Evolutionary conservation across 805 yeast species (phyloP), one percentile per base, ranked within the genome.

Genomic region (Candida pini): DNA sequence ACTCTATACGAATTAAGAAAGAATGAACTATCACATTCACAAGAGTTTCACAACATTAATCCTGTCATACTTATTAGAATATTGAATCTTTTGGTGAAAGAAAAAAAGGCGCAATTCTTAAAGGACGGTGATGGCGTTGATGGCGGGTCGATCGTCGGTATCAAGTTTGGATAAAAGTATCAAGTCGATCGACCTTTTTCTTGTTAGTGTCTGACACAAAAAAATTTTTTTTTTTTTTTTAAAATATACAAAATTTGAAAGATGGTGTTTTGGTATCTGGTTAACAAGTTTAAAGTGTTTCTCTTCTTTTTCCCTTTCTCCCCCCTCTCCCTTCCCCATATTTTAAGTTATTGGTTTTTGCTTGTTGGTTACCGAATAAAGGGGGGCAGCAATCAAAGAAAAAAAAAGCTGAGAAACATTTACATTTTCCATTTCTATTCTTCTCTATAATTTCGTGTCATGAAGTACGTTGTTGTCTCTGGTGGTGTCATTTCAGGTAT

Each of bases 401-500:
- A 13, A 5, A 12, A 22, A 12, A 22, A 22, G 25, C 10, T 12
- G 25, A 22, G 13, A 22, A 13, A 13, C 25, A 22, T 7, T 22
- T 7, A 12, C 25, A 22, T 22, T 20, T 13, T 13, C 25, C 10
- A 12, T 13, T 22, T 13, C 5, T 13, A 12, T 22, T 12, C n/a
- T 22, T 22, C 8, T 26, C 20, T 20, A 9, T 4, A 14, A 12
- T 37, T 22, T 18, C 19, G 14, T 64, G 37, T 22, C 36, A 90
- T 92, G 97, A 92, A 92, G 67, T 92, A 88, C 96, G 97, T 92
- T 54, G 94, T 92, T 54, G 98, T 92, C 30, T 89, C 97, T 40
- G 98, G 98, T 62, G 98, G 98, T 76, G 99, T 92, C 52, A 92
- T 92, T 51, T 85, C 96, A 53, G 99, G 99, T 67, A 92, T 92